Evolutionary conservation across 1,139 yeast species (phyloP).

Genomic region (Yueomyces sp.): DNA sequence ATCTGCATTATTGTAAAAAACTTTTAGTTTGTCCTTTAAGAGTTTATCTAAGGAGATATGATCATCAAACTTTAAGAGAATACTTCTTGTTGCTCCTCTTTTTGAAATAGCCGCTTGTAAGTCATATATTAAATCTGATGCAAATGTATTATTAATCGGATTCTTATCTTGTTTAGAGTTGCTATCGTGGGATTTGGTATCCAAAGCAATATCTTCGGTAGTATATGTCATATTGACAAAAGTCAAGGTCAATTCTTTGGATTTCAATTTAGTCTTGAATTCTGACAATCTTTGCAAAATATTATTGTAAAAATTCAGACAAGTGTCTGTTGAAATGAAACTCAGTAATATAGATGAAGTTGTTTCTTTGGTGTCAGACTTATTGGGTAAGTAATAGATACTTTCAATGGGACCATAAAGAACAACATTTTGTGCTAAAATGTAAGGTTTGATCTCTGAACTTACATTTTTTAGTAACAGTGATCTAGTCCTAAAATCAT

Average conservation of each 20-base stretch:
- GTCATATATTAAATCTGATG: slow-evolving; percentile 1
- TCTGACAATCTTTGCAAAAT: slow-evolving; percentile 32
- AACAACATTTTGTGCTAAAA: slow-evolving; percentile 19
- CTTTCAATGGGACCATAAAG: slow-evolving; percentile 33
- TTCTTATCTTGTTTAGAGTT: neutral
- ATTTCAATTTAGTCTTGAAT: slow-evolving; percentile 31
- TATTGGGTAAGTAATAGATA: slow-evolving; percentile 20
- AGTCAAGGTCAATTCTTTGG: slow-evolving; percentile 38
- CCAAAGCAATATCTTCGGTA: slow-evolving; percentile 25
- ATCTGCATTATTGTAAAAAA: slow-evolving; percentile 7
- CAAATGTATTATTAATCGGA: neutral
- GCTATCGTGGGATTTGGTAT: slow-evolving; percentile 33
- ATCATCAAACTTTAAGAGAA: slow-evolving; percentile 15
- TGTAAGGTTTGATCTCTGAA: slow-evolving; percentile 13
- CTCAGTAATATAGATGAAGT: slow-evolving; percentile 23
- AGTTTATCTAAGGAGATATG: slow-evolving; percentile 10
- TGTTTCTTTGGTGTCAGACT: slow-evolving; percentile 3
- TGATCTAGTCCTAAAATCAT: slow-evolving; percentile 21
- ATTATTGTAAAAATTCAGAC: slow-evolving; percentile 34
- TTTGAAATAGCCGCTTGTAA: slow-evolving; percentile 11
- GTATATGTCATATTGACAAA: slow-evolving; percentile 53
- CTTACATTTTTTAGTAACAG: slow-evolving; percentile 19
- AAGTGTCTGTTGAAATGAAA: slow-evolving; percentile 32
- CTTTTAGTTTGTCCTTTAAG: slow-evolving; percentile 43
- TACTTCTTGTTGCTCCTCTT: slow-evolving; percentile 18